These are phyloP conservation scores for Pleurotus ostreatus DNA, from an alignment of 768 basidiomycete species.

Conservation along the genomic window DNA sequence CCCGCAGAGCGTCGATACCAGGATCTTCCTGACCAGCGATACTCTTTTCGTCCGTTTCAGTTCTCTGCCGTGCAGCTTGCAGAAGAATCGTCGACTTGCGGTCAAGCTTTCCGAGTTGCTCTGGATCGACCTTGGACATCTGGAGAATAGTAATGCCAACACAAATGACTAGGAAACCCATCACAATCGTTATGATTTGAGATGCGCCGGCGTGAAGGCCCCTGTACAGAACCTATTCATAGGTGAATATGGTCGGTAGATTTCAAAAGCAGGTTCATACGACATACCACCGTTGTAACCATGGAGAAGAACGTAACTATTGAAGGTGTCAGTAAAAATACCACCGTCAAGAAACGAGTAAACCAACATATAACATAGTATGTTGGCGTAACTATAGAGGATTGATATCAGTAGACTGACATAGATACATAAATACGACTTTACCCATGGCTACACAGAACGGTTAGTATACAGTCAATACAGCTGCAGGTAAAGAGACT, in stretches of 20 bases:
- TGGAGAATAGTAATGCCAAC: conserved; percentile 93
- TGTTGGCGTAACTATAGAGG: conserved; percentile 70
- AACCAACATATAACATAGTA: conserved; percentile 76
- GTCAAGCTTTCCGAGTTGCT: conserved; percentile 74
- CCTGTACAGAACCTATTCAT: conserved; percentile 73
- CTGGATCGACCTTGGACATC: conserved; percentile 92
- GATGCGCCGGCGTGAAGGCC: conserved; percentile 75
- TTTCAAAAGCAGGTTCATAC: not conserved
- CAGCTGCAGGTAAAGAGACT: conserved; percentile 17
- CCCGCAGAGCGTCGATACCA: conserved; percentile 87
- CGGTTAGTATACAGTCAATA: conserved; percentile 11
- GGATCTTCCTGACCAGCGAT: conserved; percentile 75
- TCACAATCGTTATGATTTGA: conserved; percentile 85
- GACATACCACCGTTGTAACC: conserved; percentile 72
- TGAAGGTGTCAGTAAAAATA: not conserved
- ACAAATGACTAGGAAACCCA: conserved; percentile 90
- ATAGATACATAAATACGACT: not conserved
- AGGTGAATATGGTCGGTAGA: not conserved
- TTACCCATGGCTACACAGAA: conserved; percentile 60
- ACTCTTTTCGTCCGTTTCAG: conserved; percentile 72
- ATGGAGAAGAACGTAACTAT: conserved; percentile 82
- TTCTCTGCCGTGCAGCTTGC: conserved; percentile 73
- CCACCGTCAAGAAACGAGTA: not conserved
- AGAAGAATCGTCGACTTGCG: conserved; percentile 87
- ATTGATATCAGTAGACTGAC: too few species aligned